Evolutionary conservation across 805 yeast genomes (phyloP), one percentile per base, ranked within the genome.

Genomic region (Wickerhamomyces rabaulensis): DNA sequence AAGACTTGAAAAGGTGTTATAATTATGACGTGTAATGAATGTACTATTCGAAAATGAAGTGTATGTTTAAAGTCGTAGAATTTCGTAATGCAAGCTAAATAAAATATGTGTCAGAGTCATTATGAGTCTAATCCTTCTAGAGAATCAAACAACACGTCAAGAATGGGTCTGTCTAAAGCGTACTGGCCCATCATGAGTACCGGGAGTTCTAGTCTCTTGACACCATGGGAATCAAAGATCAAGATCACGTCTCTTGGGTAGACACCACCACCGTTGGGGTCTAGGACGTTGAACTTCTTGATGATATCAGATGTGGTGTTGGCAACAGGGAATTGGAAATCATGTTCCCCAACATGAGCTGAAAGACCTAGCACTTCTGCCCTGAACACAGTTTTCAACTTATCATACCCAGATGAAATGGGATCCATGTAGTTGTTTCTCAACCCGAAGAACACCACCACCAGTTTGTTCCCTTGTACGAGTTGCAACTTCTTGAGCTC

Each of bases 191-290:
- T 40, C 5, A 39, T 39, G 10, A 45, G 39, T 2, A 57, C 26
- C 7, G 58, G 49, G 12, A 57, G 49, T 23, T 54, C 52, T 2
- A 42, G 20, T 38, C 46, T 49, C 17, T 49, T 45, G 7, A 19
- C 44, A 1, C 63, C 63, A 19, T 20, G 20, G 15, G 44, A 43
- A 42, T 57, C 62, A 40, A 49, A 60, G 13, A 58, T 48, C 12
- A 58, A 36, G 12, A 60, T 29, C 13, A 53, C 49, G 29, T 60
- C 64, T 20, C 52, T 37, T 0, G 64, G 64, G 41, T 60, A 60
- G 1, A 57, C 55, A 41, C 63, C 63, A 36, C 64, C 64, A 17
- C 64, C 64, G 16, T 58, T 17, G 9, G 64, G 64, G 39, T 60
- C 64, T 25, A 56, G 16, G 1, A 52, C 56, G n/a, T 53, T 52